Conservation (phyloP, 2,329 filamentous ascomycete genomes). For the Calonectria fujianensis region DNA sequence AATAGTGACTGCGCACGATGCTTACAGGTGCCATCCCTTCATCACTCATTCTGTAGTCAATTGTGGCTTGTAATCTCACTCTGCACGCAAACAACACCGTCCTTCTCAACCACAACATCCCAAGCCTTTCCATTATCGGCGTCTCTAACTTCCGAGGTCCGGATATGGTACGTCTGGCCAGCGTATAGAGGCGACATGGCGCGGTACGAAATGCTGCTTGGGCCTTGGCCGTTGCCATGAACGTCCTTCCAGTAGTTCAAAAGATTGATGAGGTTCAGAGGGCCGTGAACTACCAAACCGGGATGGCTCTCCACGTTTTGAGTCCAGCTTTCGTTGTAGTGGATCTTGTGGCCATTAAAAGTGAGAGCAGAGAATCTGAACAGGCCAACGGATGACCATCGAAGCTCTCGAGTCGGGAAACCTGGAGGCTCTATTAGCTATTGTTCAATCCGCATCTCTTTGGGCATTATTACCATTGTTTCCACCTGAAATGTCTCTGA, state of each 20-base stretch:
- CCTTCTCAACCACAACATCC: slow-evolving; percentile 69
- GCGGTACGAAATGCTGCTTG: slow-evolving; percentile 75
- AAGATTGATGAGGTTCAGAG: slow-evolving; percentile 83
- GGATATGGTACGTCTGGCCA: slow-evolving; percentile 78
- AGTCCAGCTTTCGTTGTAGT: slow-evolving; percentile 83
- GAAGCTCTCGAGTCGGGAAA: slow-evolving; percentile 57
- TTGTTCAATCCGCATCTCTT: not conserved
- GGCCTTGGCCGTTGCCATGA: slow-evolving; percentile 55
- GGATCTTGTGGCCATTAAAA: slow-evolving; percentile 91
- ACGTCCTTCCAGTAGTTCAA: slow-evolving; percentile 80
- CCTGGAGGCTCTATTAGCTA: slow-evolving; percentile 39
- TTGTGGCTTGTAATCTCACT: slow-evolving; percentile 54
- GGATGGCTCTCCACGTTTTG: slow-evolving; percentile 80
- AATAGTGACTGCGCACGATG: no score
- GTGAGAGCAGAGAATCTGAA: slow-evolving; percentile 91
- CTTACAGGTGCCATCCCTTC: not conserved
- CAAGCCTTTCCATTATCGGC: slow-evolving; percentile 59
- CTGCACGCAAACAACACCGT: slow-evolving; percentile 61
- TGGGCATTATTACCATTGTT: slow-evolving; percentile 25
- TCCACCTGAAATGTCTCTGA: slow-evolving; percentile 49
- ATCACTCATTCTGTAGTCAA: not conserved
- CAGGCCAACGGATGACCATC: slow-evolving; percentile 71
- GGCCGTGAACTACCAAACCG: slow-evolving; percentile 85
- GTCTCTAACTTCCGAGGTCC: slow-evolving; percentile 67
- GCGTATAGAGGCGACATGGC: slow-evolving; percentile 83